Evolutionary conservation across 179 eudicot species (phyloP).

Genomic region (Nepenthes alata): DNA sequence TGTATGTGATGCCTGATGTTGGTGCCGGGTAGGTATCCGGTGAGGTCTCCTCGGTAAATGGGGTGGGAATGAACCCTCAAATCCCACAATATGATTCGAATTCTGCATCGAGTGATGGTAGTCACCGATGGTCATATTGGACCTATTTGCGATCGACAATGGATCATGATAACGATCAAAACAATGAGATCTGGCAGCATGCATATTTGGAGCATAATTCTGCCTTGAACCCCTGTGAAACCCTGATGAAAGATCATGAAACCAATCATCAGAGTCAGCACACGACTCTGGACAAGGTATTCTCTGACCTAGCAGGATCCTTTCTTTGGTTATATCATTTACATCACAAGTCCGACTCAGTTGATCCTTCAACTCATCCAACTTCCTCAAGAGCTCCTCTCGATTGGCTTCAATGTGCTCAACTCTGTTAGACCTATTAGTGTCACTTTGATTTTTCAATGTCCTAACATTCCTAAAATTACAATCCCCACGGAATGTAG

Average conservation of each 20-base stretch:
- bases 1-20: conserved; percentile 17
- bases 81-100: conserved; percentile 27
- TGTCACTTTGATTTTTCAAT: conserved; percentile 15
- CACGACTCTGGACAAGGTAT: conserved; percentile 24
- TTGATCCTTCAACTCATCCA: conserved; percentile 76
- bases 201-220: conserved; percentile 21
- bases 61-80: conserved; percentile 35
- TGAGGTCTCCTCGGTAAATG: conserved; percentile 38
- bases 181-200: conserved; percentile 29
- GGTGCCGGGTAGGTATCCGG: conserved; percentile 23
- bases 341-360: conserved; percentile 39
- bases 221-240: conserved; percentile 20
- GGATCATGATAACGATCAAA: conserved; percentile 33
- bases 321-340: conserved; percentile 36
- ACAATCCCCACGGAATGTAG: conserved; percentile 22
- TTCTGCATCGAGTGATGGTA: conserved; percentile 26
- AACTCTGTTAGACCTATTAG: conserved; percentile 23
- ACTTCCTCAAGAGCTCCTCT: conserved; percentile 58
- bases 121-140: conserved; percentile 19
- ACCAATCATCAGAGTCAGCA: conserved; percentile 28
- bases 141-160: conserved; percentile 17
- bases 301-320: conserved; percentile 29
- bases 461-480: conserved; percentile 18
- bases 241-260: conserved; percentile 31
- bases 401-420: conserved; percentile 45